Evolutionary conservation across 192 early-diverging fungal species (phyloP).

Genomic region (Lobulomyces angularis): DNA sequence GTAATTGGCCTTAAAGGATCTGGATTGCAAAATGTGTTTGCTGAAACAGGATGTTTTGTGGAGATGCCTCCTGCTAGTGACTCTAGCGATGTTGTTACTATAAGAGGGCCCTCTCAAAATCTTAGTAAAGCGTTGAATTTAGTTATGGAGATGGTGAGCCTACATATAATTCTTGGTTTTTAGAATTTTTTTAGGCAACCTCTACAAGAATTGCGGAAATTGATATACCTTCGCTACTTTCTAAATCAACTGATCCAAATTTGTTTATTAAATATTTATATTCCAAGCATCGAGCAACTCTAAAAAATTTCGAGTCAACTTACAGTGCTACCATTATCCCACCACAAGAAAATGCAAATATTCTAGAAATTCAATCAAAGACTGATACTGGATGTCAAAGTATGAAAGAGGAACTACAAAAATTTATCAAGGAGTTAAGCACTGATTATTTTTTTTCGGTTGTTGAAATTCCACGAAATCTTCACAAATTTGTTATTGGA

Average conservation of each 20-base stretch:
- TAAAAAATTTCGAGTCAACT: constrained; percentile 69
- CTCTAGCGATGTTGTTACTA: constrained; percentile 57
- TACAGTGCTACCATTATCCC: constrained; percentile 45
- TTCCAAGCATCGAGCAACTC: constrained; percentile 46
- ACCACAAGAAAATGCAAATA: constrained; percentile 28
- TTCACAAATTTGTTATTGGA: constrained; percentile 69
- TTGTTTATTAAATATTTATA: constrained; percentile 63
- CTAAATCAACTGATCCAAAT: constrained; percentile 25
- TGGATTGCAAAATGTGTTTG: constrained; percentile 68
- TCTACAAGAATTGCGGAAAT: constrained; percentile 58
- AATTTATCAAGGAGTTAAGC: constrained; percentile 41
- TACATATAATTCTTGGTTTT: constrained; percentile 8
- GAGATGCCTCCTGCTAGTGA: constrained; percentile 60
- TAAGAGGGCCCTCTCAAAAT: constrained; percentile 64
- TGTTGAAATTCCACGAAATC: constrained; percentile 62
- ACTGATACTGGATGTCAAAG: constrained; percentile 41
- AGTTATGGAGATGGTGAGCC: constrained; percentile 59
- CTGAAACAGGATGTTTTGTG: constrained; percentile 78
- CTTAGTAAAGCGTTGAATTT: constrained; percentile 60
- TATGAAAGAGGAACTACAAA: constrained; percentile 45
- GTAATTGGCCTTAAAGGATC: constrained; percentile 70
- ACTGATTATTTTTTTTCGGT: constrained; percentile 41
- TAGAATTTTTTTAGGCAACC: constrained; percentile 36
- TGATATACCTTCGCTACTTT: constrained; percentile 48
- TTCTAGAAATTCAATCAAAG: constrained; percentile 72